Evolutionary conservation across 2,329 filamentous ascomycete species (phyloP), one percentile per base, ranked within the genome.

Genomic region (Exophiala oligosperma): DNA sequence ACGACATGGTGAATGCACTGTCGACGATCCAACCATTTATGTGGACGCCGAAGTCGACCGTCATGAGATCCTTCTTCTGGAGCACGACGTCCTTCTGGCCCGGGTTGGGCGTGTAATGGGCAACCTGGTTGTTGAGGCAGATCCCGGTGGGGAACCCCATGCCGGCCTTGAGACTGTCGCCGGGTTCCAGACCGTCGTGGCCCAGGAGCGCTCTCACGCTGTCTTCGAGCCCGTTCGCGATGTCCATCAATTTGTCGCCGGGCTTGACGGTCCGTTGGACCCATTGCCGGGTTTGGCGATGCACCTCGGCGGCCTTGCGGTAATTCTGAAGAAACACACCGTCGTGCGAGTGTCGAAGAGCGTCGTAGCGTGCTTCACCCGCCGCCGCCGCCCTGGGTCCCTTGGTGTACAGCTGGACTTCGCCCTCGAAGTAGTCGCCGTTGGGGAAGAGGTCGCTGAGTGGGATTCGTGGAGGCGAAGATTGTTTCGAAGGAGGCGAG

Each of bases 31-130:
- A 82, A 3, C 90, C 90, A 68, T 89, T 90, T 68, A 92, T 82
- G 71, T 93, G 90, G 29, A 92, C 89, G 49, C 90, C 89, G 68
- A 92, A 90, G 68, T 93, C 89, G 6, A 92, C 86, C 73, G 91
- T 92, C 81, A 93, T 83, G 37, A 95, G 89, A 70, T 95, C 90
- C 61, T 84, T 82, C 61, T 87, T 73, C 69, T 89, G 79, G 58
- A 94, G 77, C 35, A 92, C 75, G 67, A 88, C 83, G 71, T 91
- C 90, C 73, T 85, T 87, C 69, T 81, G 76, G 1, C 81, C 80
- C 1, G 81, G 77, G 64, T 83, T 84, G 5, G 82, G 82, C 1
- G 81, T 83, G 66, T 76, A 84, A 69, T 84, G 82, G 5, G 82
- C 82, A 12, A 77, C 81, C 43, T 76, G 72, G 62, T 84, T 75